Evolutionary conservation across 495 filamentous ascomycete species (phyloP), one percentile per base, ranked within the genome.

Genomic region (Penicillium argentinense): DNA sequence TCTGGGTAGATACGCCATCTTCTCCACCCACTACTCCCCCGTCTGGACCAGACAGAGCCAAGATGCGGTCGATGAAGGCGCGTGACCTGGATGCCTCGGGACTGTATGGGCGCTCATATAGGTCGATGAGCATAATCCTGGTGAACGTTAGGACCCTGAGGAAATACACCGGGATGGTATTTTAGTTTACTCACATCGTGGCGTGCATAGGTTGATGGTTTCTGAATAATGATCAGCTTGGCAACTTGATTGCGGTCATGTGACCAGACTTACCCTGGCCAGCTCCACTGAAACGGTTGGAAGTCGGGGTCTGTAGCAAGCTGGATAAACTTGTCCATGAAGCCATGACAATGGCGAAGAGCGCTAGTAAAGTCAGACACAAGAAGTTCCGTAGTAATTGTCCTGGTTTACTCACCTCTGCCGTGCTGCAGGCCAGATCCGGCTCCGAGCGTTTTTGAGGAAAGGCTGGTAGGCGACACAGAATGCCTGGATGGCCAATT

Each of bases 161-260:
- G 23, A 9, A 21, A 6, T 13, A 19, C 1, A 30, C 13, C 28
- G 16, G 42, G n/a, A n/a, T n/a, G n/a, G n/a, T n/a, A n/a, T n/a
- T n/a, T 5, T 5, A 38, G 18, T 4, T 33, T 17, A 45, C 50
- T 18, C 56, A 66, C 70, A 80, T 80, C 8, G 73, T 73, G 16
- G 77, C 75, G 53, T 81, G 77, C 62, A 81, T 75, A 5, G 77
- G 77, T 46, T 81, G 77, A 37, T 78, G 76, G 9, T 77, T 80
- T 1, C 64, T 65, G n/a, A 9, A 9, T 12, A 34, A 24, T 16
- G 4, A 30, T 60, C 22, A 57, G 57, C 29, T 19, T 11, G 2
- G 1, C 28, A 2, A 11, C 1, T 12, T 32, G 12, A n/a, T 9
- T 7, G 14, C 8, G 12, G 11, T 19, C 23, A 9, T 9, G 9